Evolutionary conservation across 192 early-diverging fungal species (phyloP).

Genomic region (Linnemannia schmuckeri): DNA sequence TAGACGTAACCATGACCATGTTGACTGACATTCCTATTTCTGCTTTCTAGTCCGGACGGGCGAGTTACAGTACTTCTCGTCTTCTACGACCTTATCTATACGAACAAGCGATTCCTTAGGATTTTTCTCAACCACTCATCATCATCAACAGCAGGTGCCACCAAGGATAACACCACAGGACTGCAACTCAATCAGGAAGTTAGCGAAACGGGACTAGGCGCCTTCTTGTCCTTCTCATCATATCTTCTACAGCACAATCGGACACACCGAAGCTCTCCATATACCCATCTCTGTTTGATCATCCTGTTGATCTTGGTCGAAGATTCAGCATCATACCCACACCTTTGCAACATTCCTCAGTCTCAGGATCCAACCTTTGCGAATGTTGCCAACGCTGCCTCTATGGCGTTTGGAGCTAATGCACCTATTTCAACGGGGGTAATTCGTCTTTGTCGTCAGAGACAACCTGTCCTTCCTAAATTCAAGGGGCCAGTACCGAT

Average conservation of each 20-base stretch:
- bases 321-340: constrained; percentile 49
- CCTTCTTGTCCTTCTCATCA: constrained; percentile 63
- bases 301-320: constrained; percentile 60
- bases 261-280: constrained; percentile 53
- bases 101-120: constrained; percentile 55
- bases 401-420: background rate
- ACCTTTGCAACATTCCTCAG: constrained; percentile 41
- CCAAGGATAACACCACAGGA: background rate
- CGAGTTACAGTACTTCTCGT: constrained; percentile 58
- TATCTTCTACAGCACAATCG: constrained; percentile 67
- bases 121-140: constrained; percentile 38
- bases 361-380: constrained; percentile 9
- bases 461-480: constrained; percentile 61
- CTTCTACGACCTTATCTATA: constrained; percentile 64
- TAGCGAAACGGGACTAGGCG: constrained; percentile 35
- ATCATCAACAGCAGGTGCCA: background rate
- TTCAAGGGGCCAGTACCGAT: constrained; percentile 55
- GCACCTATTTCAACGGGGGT: background rate
- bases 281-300: constrained; percentile 63
- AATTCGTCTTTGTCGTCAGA: constrained; percentile 44
- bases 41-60: constrained; percentile 55
- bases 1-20: background rate
- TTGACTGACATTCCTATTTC: background rate
- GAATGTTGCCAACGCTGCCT: background rate
- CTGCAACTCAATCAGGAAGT: constrained; percentile 6